Percentiles rank a stretch among this genome's conserved stretches.
Conservation (phyloP, 31 red algal genomes). For the Asparagopsis taxiformis region DNA sequence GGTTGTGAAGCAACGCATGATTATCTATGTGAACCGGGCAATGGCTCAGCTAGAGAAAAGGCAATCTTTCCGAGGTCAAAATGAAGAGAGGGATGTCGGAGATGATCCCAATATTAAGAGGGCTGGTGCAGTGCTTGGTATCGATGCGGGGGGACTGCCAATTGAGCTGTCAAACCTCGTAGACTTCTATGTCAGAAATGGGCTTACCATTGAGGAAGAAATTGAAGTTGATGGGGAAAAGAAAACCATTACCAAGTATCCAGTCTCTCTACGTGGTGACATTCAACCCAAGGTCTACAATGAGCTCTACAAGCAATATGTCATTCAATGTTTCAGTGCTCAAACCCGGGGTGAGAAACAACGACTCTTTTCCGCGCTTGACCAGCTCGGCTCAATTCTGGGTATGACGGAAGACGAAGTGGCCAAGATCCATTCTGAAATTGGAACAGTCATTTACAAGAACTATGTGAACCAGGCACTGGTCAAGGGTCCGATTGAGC, state of each 20-base stretch:
- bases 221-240: slow-evolving; percentile 65
- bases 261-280: slow-evolving; percentile 76
- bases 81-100: slow-evolving; percentile 89
- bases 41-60: slow-evolving; percentile 76
- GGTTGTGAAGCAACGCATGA: slow-evolving; percentile 81
- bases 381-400: slow-evolving; percentile 76
- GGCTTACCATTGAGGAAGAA: slow-evolving; percentile 62
- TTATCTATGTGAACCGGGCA: slow-evolving; percentile 71
- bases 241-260: slow-evolving; percentile 70
- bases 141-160: slow-evolving; percentile 86
- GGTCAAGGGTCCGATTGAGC: slow-evolving; percentile 63
- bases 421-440: slow-evolving; percentile 76
- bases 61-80: slow-evolving; percentile 68
- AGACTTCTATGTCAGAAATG: slow-evolving; percentile 91
- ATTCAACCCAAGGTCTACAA: slow-evolving; percentile 77
- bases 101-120: slow-evolving; percentile 93
- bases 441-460: slow-evolving; percentile 93
- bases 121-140: slow-evolving; percentile 85
- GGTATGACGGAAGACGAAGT: slow-evolving; percentile 84
- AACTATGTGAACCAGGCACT: slow-evolving; percentile 80
- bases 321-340: slow-evolving; percentile 91
- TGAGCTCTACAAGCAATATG: slow-evolving; percentile 93
- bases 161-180: slow-evolving; percentile 88
- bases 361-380: slow-evolving; percentile 74
- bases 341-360: slow-evolving; percentile 86